Percentiles rank a stretch among this genome's conserved stretches.
Conservation (phyloP, 768 basidiomycete species). For the Lactifluus rugatus region DNA sequence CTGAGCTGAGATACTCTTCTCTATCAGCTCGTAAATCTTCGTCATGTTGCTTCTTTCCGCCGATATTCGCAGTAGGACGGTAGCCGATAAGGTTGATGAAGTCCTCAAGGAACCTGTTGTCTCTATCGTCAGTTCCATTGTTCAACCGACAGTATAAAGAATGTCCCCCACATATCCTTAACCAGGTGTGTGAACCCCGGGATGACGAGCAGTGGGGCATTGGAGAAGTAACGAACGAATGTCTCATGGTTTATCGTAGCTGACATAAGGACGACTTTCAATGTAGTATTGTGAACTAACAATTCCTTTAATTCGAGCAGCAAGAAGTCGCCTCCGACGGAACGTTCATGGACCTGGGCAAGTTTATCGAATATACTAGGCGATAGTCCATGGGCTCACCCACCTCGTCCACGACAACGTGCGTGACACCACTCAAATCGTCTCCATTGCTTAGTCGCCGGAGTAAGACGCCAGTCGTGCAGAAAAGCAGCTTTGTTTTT, state of each 20-base stretch:
- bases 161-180: constrained; percentile 47
- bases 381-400: constrained; percentile 7
- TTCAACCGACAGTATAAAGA: neutral
- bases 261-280: constrained; percentile 87
- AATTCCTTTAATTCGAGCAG: constrained; percentile 77
- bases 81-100: constrained; percentile 11
- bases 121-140: neutral
- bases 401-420: constrained; percentile 89
- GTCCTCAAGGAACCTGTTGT: constrained; percentile 17
- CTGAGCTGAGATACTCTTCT: constrained; percentile 37
- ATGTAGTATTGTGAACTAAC: constrained; percentile 45
- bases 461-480: constrained; percentile 90
- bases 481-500: constrained; percentile 73
- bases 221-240: constrained; percentile 75
- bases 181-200: constrained; percentile 79
- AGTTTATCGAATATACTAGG: neutral
- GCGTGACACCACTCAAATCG: constrained; percentile 57
- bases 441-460: constrained; percentile 70
- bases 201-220: constrained; percentile 73
- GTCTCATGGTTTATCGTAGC: constrained; percentile 88
- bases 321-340: constrained; percentile 84
- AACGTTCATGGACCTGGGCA: constrained; percentile 78
- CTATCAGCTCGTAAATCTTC: constrained; percentile 9
- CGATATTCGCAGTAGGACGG: neutral
- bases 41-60: constrained; percentile 11